Percentiles rank a stretch among this genome's conserved stretches.
These are phyloP conservation scores for Chlorella vulgaris DNA, from an alignment of 139 green algal genomes.

Conservation along the genomic window DNA sequence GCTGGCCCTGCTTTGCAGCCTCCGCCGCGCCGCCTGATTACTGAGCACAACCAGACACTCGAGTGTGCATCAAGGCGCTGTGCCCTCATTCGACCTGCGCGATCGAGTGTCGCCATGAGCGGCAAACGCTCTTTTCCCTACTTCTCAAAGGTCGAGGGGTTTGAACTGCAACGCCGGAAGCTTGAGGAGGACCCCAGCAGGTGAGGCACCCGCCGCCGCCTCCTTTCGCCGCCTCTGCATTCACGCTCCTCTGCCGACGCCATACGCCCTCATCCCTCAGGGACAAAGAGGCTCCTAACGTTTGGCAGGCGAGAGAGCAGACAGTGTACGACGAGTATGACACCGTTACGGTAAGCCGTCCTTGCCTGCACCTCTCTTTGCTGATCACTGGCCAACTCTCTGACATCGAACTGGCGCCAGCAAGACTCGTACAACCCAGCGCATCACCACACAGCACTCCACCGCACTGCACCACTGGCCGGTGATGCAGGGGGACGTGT, in stretches of 20 bases:
- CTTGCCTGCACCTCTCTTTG: no score
- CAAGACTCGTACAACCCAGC: no score
- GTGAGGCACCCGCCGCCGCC: neutral
- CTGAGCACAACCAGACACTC: no score
- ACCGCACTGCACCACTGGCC: neutral
- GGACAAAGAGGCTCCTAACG: conserved; percentile 44
- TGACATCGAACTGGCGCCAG: no score
- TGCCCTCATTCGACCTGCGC: no score
- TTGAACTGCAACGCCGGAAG: conserved; percentile 39
- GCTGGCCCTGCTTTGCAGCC: no score
- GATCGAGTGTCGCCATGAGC: neutral
- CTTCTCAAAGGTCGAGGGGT: conserved; percentile 33
- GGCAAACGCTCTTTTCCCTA: conserved; percentile 50
- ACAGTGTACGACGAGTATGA: conserved; percentile 38
- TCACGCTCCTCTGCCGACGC: neutral
- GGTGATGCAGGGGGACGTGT: neutral
- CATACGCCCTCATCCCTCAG: no score
- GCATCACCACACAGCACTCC: no score
- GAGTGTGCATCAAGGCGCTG: no score
- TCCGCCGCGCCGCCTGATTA: no score
- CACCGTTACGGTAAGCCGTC: conserved; percentile 11
- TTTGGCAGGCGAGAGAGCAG: conserved; percentile 57
- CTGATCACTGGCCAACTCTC: no score
- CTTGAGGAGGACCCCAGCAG: conserved; percentile 36
- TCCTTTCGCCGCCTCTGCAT: neutral